Conservation (phyloP, 768 basidiomycete species). For the Suillus americanus region DNA sequence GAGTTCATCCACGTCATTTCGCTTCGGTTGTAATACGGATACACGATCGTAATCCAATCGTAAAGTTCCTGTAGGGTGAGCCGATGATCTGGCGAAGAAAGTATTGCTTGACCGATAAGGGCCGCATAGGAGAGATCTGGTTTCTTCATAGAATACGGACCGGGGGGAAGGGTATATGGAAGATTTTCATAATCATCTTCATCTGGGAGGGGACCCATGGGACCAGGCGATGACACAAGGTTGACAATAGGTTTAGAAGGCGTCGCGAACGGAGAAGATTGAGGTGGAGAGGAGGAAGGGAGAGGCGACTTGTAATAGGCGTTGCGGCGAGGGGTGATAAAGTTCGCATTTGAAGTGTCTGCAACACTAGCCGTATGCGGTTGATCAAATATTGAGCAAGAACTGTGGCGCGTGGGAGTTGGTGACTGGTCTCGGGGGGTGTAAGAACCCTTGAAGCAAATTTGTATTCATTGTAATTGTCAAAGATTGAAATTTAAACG, state of each 20-base stretch:
- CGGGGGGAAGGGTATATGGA: conserved; percentile 78
- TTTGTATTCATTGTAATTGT: conserved; percentile 7
- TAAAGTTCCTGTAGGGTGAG: conserved; percentile 96
- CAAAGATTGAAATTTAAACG: conserved; percentile 2
- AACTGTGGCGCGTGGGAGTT: conserved; percentile 38
- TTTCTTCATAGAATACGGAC: conserved; percentile 77
- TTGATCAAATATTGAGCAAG: conserved; percentile 31
- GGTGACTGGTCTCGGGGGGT: conserved; percentile 44
- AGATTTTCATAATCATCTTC: conserved; percentile 66
- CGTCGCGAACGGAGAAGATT: conserved; percentile 61
- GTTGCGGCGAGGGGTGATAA: conserved; percentile 51
- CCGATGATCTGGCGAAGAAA: conserved; percentile 79
- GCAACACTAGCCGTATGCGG: conserved; percentile 25
- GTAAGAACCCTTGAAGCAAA: conserved; percentile 16
- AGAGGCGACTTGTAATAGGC: conserved; percentile 46
- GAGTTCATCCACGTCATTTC: conserved; percentile 99
- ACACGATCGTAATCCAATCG: conserved; percentile 91
- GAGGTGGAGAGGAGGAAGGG: conserved; percentile 61
- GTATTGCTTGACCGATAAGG: conserved; percentile 91
- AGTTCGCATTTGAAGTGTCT: conserved; percentile 38
- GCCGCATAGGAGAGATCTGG: conserved; percentile 93
- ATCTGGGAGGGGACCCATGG: conserved; percentile 63
- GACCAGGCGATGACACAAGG: conserved; percentile 82
- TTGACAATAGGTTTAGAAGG: conserved; percentile 62
- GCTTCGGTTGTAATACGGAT: conserved; percentile 89